A percentile compares a stretch with the other conserved stretches of the same genome.
Evolutionary conservation across 805 yeast genomes (phyloP).

Genomic region (Limtongia smithiae): DNA sequence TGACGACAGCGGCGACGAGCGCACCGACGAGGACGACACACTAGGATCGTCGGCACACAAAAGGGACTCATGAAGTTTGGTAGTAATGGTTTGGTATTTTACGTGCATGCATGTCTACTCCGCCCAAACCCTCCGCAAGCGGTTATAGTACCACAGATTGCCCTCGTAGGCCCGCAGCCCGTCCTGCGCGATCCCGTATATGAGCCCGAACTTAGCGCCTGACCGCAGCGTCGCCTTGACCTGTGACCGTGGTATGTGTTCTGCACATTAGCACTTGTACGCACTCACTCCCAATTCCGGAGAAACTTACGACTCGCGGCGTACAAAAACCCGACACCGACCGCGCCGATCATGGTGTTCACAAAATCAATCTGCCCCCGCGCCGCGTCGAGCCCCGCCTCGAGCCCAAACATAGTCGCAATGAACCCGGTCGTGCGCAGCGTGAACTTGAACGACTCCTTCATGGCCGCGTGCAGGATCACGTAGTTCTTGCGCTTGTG

Average conservation of each 20-base stretch:
- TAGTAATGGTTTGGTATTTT: not conserved
- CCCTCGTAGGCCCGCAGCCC: slow-evolving; percentile 54
- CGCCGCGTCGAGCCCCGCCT: slow-evolving; percentile 55
- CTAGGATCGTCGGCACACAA: no score
- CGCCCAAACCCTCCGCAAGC: not conserved
- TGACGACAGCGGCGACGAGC: slow-evolving; percentile 45
- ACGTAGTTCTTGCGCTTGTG: slow-evolving; percentile 80
- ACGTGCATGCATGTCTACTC: not conserved
- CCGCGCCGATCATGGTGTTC: slow-evolving; percentile 59
- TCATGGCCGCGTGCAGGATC: slow-evolving; percentile 54
- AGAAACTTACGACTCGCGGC: slow-evolving; percentile 44
- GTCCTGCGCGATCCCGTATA: slow-evolving; percentile 67
- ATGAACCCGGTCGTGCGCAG: slow-evolving; percentile 7
- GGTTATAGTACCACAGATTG: slow-evolving; percentile 55
- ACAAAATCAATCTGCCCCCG: slow-evolving; percentile 56
- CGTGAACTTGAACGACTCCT: slow-evolving; percentile 7
- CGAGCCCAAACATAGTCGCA: slow-evolving; percentile 46
- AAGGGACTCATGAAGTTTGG: not conserved
- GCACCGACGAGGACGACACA: slow-evolving; percentile 17
- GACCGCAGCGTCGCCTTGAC: slow-evolving; percentile 39
- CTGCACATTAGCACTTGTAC: slow-evolving; percentile 2
- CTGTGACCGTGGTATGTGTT: slow-evolving; percentile 29
- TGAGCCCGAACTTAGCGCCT: slow-evolving; percentile 58
- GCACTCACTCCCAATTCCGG: not conserved
- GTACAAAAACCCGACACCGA: slow-evolving; percentile 49